Evolutionary conservation across 1,284 basidiomycete genomes (phyloP), one percentile per base, ranked within the genome.

Genomic region (Exobasidium rhododendri): DNA sequence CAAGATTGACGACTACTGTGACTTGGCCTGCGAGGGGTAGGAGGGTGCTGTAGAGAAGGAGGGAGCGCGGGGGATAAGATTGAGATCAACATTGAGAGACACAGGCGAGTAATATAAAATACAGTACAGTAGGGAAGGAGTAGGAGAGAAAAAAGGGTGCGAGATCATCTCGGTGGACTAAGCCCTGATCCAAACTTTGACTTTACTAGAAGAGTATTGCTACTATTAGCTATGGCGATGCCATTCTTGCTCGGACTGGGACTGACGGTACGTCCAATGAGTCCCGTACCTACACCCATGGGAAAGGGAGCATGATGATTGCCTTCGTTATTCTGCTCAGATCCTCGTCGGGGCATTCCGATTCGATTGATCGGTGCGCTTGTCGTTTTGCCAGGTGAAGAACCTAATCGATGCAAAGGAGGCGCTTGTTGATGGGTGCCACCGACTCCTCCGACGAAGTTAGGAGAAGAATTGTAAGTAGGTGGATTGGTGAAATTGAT

Each of bases 191-290:
- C 35, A 40, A 40, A 10, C 35, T 40, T 40, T 40, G 35, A 17
- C 17, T 17, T 40, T 17, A 40, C 10, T 40, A 40, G 10, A 10
- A 10, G 35, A 40, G 10, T 40, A 17, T 40, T 40, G n/a, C n/a
- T n/a, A n/a, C n/a, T n/a, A n/a, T n/a, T n/a, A n/a, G n/a, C n/a
- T n/a, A n/a, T n/a, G n/a, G n/a, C n/a, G n/a, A n/a, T n/a, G 35
- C 35, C 35, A 40, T 17, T 17, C 17, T 40, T 40, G 7, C 7
- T 31, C 17, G 52, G 52, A 55, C 52, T 32, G 14, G 52, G 52
- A 55, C 52, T 55, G 14, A 20, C 35, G 31, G 52, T 31, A 55
- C 52, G 52, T 14, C 52, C 52, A 29, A 55, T 55, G 13, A 31
- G 52, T 24, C 52, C 52, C n/a, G n/a, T n/a, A 11, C 52, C 52